phyloP scores from a whole-genome alignment of 2,329 filamentous ascomycete genomes.

The Cladosporium colombiae region DNA sequence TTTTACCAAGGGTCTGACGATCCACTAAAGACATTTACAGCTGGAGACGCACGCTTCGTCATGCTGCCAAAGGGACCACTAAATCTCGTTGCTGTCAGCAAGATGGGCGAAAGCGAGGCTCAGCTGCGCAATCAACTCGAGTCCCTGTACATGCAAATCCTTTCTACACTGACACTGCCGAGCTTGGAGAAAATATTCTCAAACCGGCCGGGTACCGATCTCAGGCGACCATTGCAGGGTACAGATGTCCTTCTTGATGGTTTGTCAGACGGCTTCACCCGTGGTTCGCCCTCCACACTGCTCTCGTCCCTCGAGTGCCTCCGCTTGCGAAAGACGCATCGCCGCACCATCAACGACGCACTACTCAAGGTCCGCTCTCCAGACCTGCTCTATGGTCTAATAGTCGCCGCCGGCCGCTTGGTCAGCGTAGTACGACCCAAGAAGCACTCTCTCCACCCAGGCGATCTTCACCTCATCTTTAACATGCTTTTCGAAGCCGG shows the following conservation, averaged over 20 bases:
- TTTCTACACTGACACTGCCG: constrained; percentile 91
- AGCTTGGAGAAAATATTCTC: constrained; percentile 84
- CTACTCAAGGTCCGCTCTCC: constrained; percentile 76
- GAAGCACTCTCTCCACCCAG: constrained; percentile 91
- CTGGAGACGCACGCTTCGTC: constrained; percentile 83
- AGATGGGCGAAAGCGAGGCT: constrained; percentile 84
- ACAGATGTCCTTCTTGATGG: constrained; percentile 90
- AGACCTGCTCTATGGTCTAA: constrained; percentile 84
- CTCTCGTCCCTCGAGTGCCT: constrained; percentile 90
- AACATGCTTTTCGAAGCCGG: constrained; percentile 99
- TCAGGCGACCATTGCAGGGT: constrained; percentile 84
- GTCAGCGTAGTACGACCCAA: constrained; percentile 94
- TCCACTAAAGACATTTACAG: constrained; percentile 77
- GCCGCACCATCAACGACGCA: constrained; percentile 81
- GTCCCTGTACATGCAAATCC: constrained; percentile 95
- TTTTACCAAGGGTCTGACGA: constrained; percentile 86
- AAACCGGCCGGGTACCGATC: constrained; percentile 87
- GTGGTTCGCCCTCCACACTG: constrained; percentile 83
- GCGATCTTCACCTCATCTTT: constrained; percentile 94
- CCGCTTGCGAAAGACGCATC: constrained; percentile 84
- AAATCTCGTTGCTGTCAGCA: constrained; percentile 91
- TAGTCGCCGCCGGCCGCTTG: constrained; percentile 87
- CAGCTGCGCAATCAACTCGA: constrained; percentile 88
- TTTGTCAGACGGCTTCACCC: constrained; percentile 90
- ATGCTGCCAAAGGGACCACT: constrained; percentile 81